Evolutionary conservation across 345 rosid species (phyloP).

Genomic region (Rubroshorea leprosula): DNA sequence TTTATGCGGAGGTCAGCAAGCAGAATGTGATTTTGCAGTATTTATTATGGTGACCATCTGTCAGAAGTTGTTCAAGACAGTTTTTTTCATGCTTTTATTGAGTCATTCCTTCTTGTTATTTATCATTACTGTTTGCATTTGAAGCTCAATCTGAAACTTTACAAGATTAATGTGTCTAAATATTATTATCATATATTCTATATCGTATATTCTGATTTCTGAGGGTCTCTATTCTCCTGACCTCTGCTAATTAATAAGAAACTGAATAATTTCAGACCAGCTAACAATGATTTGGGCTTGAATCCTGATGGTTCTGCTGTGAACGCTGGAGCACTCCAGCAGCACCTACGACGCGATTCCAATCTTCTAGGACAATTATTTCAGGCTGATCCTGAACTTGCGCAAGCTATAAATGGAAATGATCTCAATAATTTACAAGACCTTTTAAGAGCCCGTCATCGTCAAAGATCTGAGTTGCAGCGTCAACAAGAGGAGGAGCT

Average conservation of each 20-base stretch:
- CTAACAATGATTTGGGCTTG: constrained; percentile 43
- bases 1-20: too few species aligned
- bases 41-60: too few species aligned
- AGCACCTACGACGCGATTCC: constrained; percentile 62
- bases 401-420: constrained; percentile 75
- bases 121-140: too few species aligned
- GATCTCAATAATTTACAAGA: constrained; percentile 80
- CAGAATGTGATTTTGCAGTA: too few species aligned
- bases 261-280: constrained; percentile 45
- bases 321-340: constrained; percentile 87
- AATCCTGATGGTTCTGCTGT: constrained; percentile 93
- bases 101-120: not conserved
- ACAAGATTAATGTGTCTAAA: too few species aligned
- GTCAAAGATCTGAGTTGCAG: constrained; percentile 57
- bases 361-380: constrained; percentile 74
- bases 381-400: constrained; percentile 92
- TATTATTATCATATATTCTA: too few species aligned
- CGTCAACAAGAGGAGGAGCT: constrained; percentile 76
- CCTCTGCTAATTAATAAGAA: too few species aligned
- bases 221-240: too few species aligned
- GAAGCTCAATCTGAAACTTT: too few species aligned
- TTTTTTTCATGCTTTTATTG: not conserved
- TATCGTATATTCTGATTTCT: too few species aligned
- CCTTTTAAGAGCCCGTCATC: constrained; percentile 56
- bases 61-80: too few species aligned